Evolutionary conservation across 2,329 filamentous ascomycete species (phyloP).

Genomic region (Arachnopeziza araneosa): DNA sequence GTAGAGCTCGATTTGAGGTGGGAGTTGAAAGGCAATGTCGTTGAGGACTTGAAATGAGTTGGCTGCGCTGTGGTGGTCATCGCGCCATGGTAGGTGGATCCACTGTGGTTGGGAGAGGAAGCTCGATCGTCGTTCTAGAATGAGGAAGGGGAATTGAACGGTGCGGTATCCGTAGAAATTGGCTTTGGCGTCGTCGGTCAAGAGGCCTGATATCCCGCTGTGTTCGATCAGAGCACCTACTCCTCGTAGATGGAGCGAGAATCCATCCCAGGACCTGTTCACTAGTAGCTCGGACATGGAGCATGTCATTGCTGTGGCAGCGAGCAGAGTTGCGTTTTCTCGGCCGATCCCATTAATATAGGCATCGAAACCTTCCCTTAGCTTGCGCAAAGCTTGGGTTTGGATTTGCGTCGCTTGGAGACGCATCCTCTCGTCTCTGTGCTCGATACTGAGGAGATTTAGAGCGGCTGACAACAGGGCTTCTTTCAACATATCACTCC

Average conservation of each 20-base stretch:
- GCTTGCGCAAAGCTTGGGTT: conserved; percentile 6
- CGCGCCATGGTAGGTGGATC: conserved; percentile 10
- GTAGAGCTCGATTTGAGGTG: conserved; percentile 12
- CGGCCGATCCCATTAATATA: conserved; percentile 8
- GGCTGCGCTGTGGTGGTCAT: not conserved
- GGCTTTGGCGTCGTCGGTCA: not conserved
- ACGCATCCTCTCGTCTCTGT: conserved; percentile 6
- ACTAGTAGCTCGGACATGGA: conserved; percentile 13
- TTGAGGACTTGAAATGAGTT: conserved; percentile 5
- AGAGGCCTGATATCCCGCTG: conserved; percentile 6
- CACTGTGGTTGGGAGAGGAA: conserved; percentile 12
- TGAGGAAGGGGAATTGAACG: conserved; percentile 5
- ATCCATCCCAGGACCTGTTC: conserved; percentile 15
- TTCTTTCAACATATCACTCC: conserved; percentile 13
- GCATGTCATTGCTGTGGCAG: conserved; percentile 11
- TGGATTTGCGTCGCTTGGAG: conserved; percentile 14
- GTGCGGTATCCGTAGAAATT: conserved; percentile 12
- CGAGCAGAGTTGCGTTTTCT: conserved; percentile 4
- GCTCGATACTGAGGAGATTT: conserved; percentile 11
- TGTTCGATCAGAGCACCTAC: conserved; percentile 17
- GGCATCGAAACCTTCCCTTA: conserved; percentile 14
- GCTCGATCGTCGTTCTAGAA: conserved; percentile 4
- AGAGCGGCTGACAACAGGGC: conserved; percentile 10
- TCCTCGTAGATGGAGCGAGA: conserved; percentile 12
- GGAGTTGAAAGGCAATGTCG: conserved; percentile 13